Evolutionary conservation across 345 rosid genomes (phyloP), one percentile per base, ranked within the genome.

Genomic region (Orychophragmus violaceus): DNA sequence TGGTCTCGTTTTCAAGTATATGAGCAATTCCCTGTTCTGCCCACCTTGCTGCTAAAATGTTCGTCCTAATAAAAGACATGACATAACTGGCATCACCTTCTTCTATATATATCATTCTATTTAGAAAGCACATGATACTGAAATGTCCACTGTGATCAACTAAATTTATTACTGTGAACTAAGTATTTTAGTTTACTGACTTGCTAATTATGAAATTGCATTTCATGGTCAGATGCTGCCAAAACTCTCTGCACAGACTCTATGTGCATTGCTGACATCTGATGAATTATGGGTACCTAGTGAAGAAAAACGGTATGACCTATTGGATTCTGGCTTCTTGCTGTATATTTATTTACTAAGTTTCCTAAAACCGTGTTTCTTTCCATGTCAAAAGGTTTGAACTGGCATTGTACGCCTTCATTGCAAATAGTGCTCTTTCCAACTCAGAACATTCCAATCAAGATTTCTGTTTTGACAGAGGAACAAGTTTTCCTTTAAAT

Each of bases 211-310:
- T 64, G 29, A 64, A 14, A 39, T 68, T 37, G 35, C 36, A 23
- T 6, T 11, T 67, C 64, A 11, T 77, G 63, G 24, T 59, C 79
- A 92, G 98, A 88, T 93, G 76, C 94, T 93, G 64, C 90, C 98
- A 42, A 93, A 86, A 72, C 85, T 90, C 77, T 90, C 98, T 29
- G 81, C 94, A 57, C 96, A 88, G 77, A 90, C 97, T 68, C 71
- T 90, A 78, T 96, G 81, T 79, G 92, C 97, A 19, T 80, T 93
- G 83, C 81, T 90, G 77, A 93, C 98, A 27, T 90, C 98, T 41
- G 95, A 93, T 81, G 95, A 88, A 74, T 69, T 93, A 36, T 93
- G 97, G 97, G 87, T 93, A 53, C 85, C 88, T 30, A 88, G 84
- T 57, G 98, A 93, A 84, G 98, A 88, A 79, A 85, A 85, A 80